These are phyloP conservation scores for Fusarium sp. DNA, from an alignment of 2,329 filamentous ascomycete species.

Conservation along the genomic window DNA sequence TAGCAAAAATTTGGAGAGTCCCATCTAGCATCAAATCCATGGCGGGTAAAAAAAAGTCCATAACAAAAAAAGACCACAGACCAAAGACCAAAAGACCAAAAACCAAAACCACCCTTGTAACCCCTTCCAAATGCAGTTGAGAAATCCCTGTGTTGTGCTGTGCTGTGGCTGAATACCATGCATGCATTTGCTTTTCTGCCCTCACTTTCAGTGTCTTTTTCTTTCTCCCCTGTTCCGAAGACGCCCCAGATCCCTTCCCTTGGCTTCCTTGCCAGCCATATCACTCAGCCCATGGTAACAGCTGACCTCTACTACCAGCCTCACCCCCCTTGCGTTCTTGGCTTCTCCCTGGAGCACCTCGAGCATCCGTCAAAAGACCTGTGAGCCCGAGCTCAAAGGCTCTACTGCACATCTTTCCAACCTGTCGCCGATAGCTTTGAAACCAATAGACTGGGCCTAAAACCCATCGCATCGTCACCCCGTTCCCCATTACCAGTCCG, in stretches of 20 bases:
- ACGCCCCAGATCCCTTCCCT: background rate
- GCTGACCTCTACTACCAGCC: background rate
- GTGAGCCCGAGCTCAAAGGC: slow-evolving; percentile 12
- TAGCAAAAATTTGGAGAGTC: slow-evolving; percentile 32
- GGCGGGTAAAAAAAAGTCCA: slow-evolving; percentile 19
- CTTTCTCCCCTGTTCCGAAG: slow-evolving; percentile 5
- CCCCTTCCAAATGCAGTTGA: slow-evolving; percentile 43
- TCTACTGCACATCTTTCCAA: slow-evolving; percentile 35
- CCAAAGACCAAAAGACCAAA: slow-evolving; percentile 17
- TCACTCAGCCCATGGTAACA: slow-evolving; percentile 1
- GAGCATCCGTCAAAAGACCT: background rate
- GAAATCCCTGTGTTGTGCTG: slow-evolving; percentile 30
- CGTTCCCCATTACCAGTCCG: slow-evolving; percentile 7
- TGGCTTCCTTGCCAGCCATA: slow-evolving; percentile 6
- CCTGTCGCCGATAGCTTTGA: slow-evolving; percentile 19
- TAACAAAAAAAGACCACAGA: background rate
- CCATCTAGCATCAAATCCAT: slow-evolving; percentile 38
- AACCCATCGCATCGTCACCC: slow-evolving; percentile 16
- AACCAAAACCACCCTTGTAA: slow-evolving; percentile 37
- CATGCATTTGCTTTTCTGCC: slow-evolving; percentile 42
- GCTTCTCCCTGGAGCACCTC: background rate
- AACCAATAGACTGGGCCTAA: slow-evolving; percentile 30
- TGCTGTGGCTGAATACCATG: slow-evolving; percentile 35
- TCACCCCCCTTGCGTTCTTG: background rate
- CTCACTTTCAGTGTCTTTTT: slow-evolving; percentile 28